Evolutionary conservation across 1,284 basidiomycete genomes (phyloP), one percentile per base, ranked within the genome.

Genomic region (Grifola frondosa): DNA sequence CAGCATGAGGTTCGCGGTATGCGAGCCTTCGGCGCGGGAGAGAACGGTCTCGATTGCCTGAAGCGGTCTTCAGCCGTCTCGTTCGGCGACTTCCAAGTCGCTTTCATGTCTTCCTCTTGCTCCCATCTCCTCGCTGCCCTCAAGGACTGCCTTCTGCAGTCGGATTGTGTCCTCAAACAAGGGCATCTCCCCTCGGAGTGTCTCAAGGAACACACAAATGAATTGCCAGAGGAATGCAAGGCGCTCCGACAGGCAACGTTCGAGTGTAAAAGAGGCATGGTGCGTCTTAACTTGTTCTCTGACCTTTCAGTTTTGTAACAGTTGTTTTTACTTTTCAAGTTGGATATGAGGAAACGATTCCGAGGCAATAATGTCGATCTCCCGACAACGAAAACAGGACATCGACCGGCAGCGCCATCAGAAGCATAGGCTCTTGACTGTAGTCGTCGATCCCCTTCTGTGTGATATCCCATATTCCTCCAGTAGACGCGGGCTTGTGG

Each of bases 181-280:
- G 80, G 81, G 6, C 66, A 70, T 40, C 68, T 85, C 16, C 88
- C 89, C 4, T 90, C 88, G 0, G 84, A 88, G 34, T 93, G 90
- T 65, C 72, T 93, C 42, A 81, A 76, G 54, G 63, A 88, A 25
- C 86, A 91, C 62, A 68, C 67, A 19, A 69, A 82, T 48, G 84
- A 89, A 53, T 70, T 93, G 24, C 90, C 90, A 6, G 79, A 85
- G 54, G 73, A 84, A 54, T 93, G 90, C 61, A 77, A 79, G 58
- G 75, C 80, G 16, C 65, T 93, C 40, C 74, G 90, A 38, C 81
- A 79, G 60, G 88, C 89, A 5, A 84, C 85, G 2, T 91, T 87
- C 56, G 88, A 93, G 55, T 93, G 90, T 68, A 93, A 93, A 65
- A 75, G 89, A 47, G 87, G 86, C 29, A 87, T 92, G 86, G 90